Evolutionary conservation across 2,329 filamentous ascomycete genomes (phyloP).

Genomic region (Verticillium isaacii): DNA sequence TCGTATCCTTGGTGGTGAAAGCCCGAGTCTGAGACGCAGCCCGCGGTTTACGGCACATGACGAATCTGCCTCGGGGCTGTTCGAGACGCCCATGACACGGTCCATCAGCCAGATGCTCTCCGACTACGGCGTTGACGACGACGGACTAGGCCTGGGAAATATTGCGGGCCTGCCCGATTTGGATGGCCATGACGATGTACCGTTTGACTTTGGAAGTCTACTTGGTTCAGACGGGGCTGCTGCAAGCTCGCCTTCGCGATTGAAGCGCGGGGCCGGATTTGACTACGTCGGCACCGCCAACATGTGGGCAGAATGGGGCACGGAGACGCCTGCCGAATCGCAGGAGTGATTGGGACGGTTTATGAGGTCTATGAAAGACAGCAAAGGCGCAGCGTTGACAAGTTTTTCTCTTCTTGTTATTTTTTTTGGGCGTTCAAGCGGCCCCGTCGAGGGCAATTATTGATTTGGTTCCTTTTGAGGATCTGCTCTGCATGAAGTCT

Average conservation of each 20-base stretch:
- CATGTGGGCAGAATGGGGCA: constrained; percentile 23
- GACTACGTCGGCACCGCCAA: constrained; percentile 23
- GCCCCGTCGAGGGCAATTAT: background rate
- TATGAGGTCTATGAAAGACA: background rate
- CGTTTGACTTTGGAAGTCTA: constrained; percentile 43
- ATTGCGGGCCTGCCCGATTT: constrained; percentile 33
- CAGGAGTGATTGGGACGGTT: background rate
- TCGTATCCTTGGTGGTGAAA: constrained; percentile 19
- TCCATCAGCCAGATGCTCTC: constrained; percentile 61
- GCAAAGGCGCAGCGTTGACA: background rate
- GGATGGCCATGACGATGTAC: constrained; percentile 25
- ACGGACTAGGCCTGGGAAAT: constrained; percentile 36
- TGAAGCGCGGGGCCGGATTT: constrained; percentile 17
- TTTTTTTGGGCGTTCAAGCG: background rate
- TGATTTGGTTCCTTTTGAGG: background rate
- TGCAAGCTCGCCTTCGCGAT: constrained; percentile 42
- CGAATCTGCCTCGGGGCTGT: constrained; percentile 12
- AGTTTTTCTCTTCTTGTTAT: background rate
- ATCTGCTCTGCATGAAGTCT: background rate
- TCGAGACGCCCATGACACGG: constrained; percentile 55
- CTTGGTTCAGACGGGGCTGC: constrained; percentile 42
- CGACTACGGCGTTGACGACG: constrained; percentile 36
- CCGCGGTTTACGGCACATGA: constrained; percentile 22
- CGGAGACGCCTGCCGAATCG: background rate
- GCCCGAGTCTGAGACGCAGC: constrained; percentile 34